Conservation (phyloP, 768 basidiomycete species). For the Melanogaster broomeanus region DNA sequence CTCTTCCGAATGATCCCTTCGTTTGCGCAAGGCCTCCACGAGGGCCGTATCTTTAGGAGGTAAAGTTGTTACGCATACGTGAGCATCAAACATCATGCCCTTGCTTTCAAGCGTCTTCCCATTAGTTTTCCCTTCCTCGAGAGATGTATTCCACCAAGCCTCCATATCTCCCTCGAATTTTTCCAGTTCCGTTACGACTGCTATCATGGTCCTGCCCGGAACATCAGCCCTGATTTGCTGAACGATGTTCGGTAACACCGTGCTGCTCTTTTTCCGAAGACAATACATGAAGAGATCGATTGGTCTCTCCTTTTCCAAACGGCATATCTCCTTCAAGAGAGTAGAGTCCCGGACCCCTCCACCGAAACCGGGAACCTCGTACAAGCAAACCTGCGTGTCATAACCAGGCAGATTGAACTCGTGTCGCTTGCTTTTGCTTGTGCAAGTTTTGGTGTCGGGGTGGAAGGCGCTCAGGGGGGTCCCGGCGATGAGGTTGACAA, state of each 20-base stretch:
- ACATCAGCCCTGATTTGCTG: conserved; percentile 4
- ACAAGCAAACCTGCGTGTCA: conserved; percentile 10
- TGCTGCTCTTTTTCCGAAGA: conserved; percentile 18
- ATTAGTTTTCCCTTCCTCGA: conserved; percentile 22
- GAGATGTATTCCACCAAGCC: conserved; percentile 27
- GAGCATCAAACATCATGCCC: conserved; percentile 32
- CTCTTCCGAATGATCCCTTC: conserved; percentile 18
- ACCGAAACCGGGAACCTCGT: conserved; percentile 23
- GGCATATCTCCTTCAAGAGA: conserved; percentile 16
- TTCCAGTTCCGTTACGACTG: conserved; percentile 29
- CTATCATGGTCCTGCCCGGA: conserved; percentile 12
- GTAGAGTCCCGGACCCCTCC: conserved; percentile 3
- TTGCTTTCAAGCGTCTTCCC: conserved; percentile 26
- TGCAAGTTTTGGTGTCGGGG: conserved; percentile 6
- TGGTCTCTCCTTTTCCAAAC: conserved; percentile 12
- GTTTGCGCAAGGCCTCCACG: conserved; percentile 11
- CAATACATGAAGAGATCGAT: conserved; percentile 29
- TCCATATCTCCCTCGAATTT: conserved; percentile 27
- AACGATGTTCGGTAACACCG: conserved; percentile 12
- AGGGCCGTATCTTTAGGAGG: conserved; percentile 14
- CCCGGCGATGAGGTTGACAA: conserved; percentile 28
- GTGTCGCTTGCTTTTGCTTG: neutral
- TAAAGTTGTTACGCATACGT: conserved; percentile 42
- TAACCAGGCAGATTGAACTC: neutral
- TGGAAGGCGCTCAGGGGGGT: conserved; percentile 14